Conservation (phyloP, 495 filamentous ascomycete species). For the Neurospora pannonica region DNA sequence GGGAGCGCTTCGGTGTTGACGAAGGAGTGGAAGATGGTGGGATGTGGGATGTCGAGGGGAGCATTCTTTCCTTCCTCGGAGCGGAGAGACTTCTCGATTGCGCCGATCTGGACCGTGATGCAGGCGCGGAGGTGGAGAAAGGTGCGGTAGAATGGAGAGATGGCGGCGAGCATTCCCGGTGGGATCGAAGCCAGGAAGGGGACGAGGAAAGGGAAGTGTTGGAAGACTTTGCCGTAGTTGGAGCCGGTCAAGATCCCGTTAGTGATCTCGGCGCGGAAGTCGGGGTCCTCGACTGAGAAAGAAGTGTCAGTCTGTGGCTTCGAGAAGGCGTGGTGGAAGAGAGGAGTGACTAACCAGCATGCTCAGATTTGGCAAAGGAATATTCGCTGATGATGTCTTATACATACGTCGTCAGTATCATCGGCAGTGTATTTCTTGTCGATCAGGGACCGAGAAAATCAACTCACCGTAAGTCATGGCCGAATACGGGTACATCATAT, state of each 20-base stretch:
- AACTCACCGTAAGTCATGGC: neutral
- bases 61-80: neutral
- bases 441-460: neutral
- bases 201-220: neutral
- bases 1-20: slow-evolving; percentile 17
- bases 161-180: neutral
- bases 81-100: neutral
- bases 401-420: too few species aligned
- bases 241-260: neutral
- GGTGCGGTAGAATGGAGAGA: neutral
- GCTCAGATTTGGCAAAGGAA: neutral
- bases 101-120: slow-evolving; percentile 4
- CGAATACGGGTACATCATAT: neutral
- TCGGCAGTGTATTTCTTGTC: neutral
- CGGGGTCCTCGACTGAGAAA: neutral
- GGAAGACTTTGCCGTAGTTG: neutral
- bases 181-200: neutral
- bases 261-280: neutral
- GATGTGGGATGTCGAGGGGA: slow-evolving; percentile 3
- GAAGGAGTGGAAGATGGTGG: slow-evolving; percentile 25
- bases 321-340: neutral
- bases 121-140: slow-evolving; percentile 2
- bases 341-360: neutral
- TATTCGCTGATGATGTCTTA: neutral
- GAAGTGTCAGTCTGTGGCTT: neutral